phyloP scores from a whole-genome alignment of 2,329 filamentous ascomycete species.

The Botrytis galanthina region DNA sequence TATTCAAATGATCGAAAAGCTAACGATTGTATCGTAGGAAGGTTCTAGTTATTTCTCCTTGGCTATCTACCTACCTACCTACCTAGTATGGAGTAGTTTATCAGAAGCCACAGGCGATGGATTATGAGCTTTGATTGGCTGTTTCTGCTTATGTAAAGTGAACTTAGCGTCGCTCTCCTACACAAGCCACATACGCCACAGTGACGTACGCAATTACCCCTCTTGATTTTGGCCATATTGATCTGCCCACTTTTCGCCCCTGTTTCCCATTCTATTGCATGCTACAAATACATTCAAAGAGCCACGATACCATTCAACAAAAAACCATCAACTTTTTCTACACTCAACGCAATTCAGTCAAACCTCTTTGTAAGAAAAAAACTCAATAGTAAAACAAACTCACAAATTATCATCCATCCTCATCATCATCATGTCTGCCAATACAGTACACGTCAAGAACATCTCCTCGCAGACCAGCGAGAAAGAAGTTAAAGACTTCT shows the following conservation, averaged over 20 bases:
- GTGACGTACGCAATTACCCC: conserved; percentile 14
- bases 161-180: background rate
- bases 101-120: background rate
- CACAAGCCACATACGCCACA: conserved; percentile 13
- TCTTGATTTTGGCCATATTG: conserved; percentile 3
- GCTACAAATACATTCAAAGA: conserved; percentile 12
- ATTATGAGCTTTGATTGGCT: background rate
- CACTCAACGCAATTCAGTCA: background rate
- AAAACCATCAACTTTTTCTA: background rate
- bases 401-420: background rate
- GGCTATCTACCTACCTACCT: background rate
- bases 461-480: conserved; percentile 80
- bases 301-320: conserved; percentile 1
- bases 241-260: conserved; percentile 13
- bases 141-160: background rate
- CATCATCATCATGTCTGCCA: conserved; percentile 33
- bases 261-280: conserved; percentile 4
- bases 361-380: background rate
- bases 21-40: background rate
- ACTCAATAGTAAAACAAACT: background rate
- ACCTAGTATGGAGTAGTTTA: background rate
- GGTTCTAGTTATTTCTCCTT: background rate
- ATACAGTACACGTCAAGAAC: conserved; percentile 83
- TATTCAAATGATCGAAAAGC: background rate
- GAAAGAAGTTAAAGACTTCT: conserved; percentile 93